These are phyloP conservation scores for Cyclaneusma minus DNA, from an alignment of 2,329 filamentous ascomycete species.

Conservation along the genomic window DNA sequence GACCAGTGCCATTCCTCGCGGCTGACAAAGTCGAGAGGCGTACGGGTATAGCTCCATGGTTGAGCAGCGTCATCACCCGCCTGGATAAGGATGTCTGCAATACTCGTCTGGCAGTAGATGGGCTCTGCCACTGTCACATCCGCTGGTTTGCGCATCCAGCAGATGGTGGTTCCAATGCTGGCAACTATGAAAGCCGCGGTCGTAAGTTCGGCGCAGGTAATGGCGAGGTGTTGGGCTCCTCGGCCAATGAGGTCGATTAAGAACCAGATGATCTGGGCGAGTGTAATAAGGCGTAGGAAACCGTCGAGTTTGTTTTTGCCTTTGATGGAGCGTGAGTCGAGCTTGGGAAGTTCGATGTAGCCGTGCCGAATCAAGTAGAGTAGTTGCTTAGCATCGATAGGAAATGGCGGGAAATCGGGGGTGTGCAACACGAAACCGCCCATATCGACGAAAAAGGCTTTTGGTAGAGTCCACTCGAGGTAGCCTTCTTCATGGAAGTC, in stretches of 20 bases:
- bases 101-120: conserved; percentile 6
- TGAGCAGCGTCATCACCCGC: conserved; percentile 3
- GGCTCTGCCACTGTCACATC: conserved; percentile 7
- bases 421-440: conserved; percentile 22
- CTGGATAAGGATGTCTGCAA: conserved; percentile 6
- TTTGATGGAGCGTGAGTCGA: conserved; percentile 12
- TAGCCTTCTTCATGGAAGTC: conserved; percentile 7
- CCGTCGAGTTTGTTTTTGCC: conserved; percentile 18
- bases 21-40: conserved; percentile 20
- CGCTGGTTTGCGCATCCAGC: conserved; percentile 10
- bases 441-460: conserved; percentile 26
- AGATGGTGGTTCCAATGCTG: conserved; percentile 6
- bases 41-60: conserved; percentile 16
- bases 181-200: conserved; percentile 10
- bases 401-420: conserved; percentile 17
- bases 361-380: conserved; percentile 16
- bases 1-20: conserved; percentile 7
- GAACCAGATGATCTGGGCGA: conserved; percentile 13
- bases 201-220: conserved; percentile 12
- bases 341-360: conserved; percentile 15
- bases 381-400: conserved; percentile 21
- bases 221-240: conserved; percentile 4
- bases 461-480: conserved; percentile 21
- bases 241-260: conserved; percentile 7
- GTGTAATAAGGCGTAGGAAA: conserved; percentile 11